Evolutionary conservation across 768 basidiomycete species (phyloP).

Genomic region (Mycena latifolia): DNA sequence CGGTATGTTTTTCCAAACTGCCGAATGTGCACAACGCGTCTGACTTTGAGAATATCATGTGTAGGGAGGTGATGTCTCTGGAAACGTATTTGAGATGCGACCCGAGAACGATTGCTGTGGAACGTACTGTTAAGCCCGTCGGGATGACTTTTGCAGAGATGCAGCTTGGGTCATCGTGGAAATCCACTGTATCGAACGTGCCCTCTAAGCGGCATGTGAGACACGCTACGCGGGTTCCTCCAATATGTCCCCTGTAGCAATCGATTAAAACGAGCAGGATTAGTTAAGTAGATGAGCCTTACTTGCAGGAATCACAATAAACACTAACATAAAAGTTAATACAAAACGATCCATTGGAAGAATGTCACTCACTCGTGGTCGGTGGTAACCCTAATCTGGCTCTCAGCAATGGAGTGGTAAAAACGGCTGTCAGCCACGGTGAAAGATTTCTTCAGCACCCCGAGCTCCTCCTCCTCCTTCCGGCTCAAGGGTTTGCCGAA

Average conservation of each 20-base stretch:
- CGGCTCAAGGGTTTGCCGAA: constrained; percentile 38
- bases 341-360: neutral
- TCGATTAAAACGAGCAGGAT: too few species aligned
- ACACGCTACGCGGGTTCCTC: constrained; percentile 46
- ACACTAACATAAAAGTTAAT: constrained; percentile 19
- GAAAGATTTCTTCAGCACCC: constrained; percentile 31
- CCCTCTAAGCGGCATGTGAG: constrained; percentile 42
- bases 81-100: neutral
- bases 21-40: constrained; percentile 34
- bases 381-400: constrained; percentile 37
- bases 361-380: constrained; percentile 39
- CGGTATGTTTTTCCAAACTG: constrained; percentile 37
- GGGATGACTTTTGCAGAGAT: constrained; percentile 33
- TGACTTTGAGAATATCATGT: constrained; percentile 46
- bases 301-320: constrained; percentile 41
- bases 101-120: neutral
- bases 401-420: constrained; percentile 38
- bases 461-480: constrained; percentile 38
- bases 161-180: constrained; percentile 44
- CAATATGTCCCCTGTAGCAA: constrained; percentile 41
- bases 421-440: constrained; percentile 39
- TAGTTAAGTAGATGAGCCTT: too few species aligned
- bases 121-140: constrained; percentile 27
- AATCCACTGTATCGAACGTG: constrained; percentile 42
- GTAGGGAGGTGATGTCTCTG: constrained; percentile 40